Conservation (phyloP, 129 eudicot genomes). For the Tagetes patula region DNA sequence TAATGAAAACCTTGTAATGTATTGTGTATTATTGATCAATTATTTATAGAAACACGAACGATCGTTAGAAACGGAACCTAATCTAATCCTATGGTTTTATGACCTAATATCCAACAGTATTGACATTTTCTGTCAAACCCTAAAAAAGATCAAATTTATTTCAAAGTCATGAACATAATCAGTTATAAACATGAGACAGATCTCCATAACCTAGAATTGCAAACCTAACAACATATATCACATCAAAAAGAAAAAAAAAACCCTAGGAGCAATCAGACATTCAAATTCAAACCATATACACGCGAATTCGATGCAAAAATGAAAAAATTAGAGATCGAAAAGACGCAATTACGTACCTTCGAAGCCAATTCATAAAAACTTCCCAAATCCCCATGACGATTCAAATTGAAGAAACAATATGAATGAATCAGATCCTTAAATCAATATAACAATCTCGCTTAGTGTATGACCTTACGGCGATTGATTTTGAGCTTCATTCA, state of each 20-base stretch:
- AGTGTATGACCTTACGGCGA: neutral
- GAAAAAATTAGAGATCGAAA: neutral
- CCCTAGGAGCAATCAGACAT: neutral
- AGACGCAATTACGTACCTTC: neutral
- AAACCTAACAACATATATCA: neutral
- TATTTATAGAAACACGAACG: too few relatives aligned
- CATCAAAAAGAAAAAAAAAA: neutral
- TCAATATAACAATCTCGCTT: neutral
- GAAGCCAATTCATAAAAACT: conserved; percentile 3
- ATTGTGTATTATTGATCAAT: neutral
- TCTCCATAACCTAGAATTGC: neutral
- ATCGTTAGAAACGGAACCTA: neutral
- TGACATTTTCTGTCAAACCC: neutral
- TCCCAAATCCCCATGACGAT: conserved; percentile 6
- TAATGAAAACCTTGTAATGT: too few relatives aligned
- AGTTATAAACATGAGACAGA: neutral
- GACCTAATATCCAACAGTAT: neutral
- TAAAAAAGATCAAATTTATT: neutral
- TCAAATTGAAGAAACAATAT: neutral
- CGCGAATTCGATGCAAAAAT: neutral
- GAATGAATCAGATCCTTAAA: neutral
- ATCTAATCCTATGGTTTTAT: neutral
- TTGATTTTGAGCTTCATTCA: neutral
- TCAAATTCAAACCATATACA: neutral
- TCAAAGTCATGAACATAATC: neutral